Percentiles rank a stretch among this genome's conserved stretches.
Conservation (phyloP, 164 flowering plant species). For the Berberis thunbergii region DNA sequence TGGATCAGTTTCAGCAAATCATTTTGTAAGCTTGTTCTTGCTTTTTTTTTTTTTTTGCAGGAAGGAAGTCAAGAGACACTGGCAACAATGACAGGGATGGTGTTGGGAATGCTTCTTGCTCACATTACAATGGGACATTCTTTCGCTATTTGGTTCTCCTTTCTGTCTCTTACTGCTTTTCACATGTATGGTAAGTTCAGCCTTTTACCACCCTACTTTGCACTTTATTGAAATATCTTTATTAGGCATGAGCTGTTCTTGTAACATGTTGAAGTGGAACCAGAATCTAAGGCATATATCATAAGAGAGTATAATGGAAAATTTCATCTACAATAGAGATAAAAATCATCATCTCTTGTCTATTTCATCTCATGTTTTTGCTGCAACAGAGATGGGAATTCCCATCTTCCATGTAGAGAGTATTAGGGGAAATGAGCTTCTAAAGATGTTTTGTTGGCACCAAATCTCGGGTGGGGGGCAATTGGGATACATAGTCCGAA, state of each 20-base stretch:
- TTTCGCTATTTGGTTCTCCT: constrained; percentile 73
- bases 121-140: constrained; percentile 70
- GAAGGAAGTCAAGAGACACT: constrained; percentile 99
- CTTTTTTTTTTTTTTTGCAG: constrained; percentile 23
- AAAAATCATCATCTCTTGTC: too few species aligned
- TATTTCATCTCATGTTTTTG: too few species aligned
- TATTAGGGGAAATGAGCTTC: too few species aligned
- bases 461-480: too few species aligned
- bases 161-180: constrained; percentile 74
- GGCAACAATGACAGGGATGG: constrained; percentile 97
- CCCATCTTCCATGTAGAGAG: too few species aligned
- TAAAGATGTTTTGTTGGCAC: too few species aligned
- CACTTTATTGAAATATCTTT: not conserved
- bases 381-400: too few species aligned
- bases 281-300: too few species aligned
- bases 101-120: constrained; percentile 92
- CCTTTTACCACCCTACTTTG: not conserved
- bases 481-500: too few species aligned
- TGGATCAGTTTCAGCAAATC: not conserved
- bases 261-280: too few species aligned
- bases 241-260: not conserved
- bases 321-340: too few species aligned
- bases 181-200: constrained; percentile 90
- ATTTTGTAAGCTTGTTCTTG: not conserved
- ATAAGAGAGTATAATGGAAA: too few species aligned